phyloP scores from a whole-genome alignment of 768 basidiomycete genomes.

The Amanita pallidorosea region DNA sequence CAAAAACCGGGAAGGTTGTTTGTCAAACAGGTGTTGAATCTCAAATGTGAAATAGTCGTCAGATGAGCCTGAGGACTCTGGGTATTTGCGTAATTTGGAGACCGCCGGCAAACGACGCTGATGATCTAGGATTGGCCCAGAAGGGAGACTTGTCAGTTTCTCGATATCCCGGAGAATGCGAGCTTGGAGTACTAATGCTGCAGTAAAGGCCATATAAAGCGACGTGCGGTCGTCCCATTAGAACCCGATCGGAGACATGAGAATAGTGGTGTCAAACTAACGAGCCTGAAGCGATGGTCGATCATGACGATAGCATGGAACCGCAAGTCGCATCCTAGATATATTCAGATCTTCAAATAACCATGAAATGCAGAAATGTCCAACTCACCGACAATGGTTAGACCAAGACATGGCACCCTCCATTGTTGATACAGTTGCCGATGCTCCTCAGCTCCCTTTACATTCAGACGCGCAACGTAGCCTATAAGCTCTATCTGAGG shows the following conservation, averaged over 20 bases:
- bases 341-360: too few species aligned
- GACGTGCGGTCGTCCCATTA: conserved; percentile 6
- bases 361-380: too few species aligned
- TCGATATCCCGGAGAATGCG: conserved; percentile 7
- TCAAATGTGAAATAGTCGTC: conserved; percentile 6
- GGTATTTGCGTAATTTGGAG: conserved; percentile 7
- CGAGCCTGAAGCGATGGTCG: too few species aligned
- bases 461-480: conserved; percentile 6
- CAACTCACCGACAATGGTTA: too few species aligned
- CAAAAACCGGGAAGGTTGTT: conserved; percentile 3
- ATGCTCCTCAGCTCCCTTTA: not conserved
- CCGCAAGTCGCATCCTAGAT: too few species aligned
- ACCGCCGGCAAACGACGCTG: conserved; percentile 6
- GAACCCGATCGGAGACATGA: conserved; percentile 11
- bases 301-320: too few species aligned
- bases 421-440: conserved; percentile 5
- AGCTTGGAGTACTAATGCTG: conserved; percentile 3
- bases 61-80: too few species aligned
- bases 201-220: conserved; percentile 12
- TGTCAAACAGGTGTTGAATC: not conserved
- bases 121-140: not conserved
- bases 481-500: conserved; percentile 3
- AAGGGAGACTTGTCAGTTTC: not conserved
- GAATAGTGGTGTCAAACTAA: too few species aligned
- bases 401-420: not conserved